Base-by-base conservation (phyloP, 2,329 filamentous ascomycete genomes). In the Talaromyces sp. region DNA sequence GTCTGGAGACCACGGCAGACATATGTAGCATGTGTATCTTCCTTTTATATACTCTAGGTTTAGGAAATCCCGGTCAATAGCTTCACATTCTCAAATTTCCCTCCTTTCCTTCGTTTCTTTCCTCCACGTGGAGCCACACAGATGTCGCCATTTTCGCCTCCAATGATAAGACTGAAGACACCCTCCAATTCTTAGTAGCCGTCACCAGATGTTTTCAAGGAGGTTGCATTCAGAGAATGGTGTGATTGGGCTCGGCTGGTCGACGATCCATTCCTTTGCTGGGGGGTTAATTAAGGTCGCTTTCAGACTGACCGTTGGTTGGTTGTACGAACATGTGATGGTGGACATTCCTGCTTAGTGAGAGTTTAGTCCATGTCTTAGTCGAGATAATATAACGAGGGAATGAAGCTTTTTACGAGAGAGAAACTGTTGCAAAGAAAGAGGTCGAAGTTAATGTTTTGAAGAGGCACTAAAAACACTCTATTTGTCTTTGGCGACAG, bases 231-330 rank as follows among this genome's bases (percentile, higher is more conserved):
- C 25, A 25, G 42, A 25, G 23, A 46, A 25, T 46, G 21, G 42
- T 25, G 42, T 50, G 46, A 50, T 50, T 31, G 46, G 46, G 46
- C 46, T 50, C 46, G 46, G 44, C 46, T 50, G 25, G 25, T 50
- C 46, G 46, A 50, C 46, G 23, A 50, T 50, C 46, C 46, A 31
- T 50, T 9, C 6, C 25, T 50, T 21, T 18, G 18, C 40, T 21
- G 3, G 40, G 18, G 3, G 40, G 18, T 9, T 44, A 21, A 44
- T 44, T 44, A 21, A 44, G 40, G 40, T 44, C 14, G 46, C 8
- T 50, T 8, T 50, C 31, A 9, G 16, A 11, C 4, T 31, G 23
- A 7, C 46, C n/a, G 44, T n/a, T 50, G 46, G 46, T 28, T 31
- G 46, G 46, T 31, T 50, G 46, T 50, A 31, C 25, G 25, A 5